A percentile compares a stretch with the other conserved stretches of the same genome.
These are phyloP conservation scores for Sclerotinia borealis DNA, from an alignment of 2,329 filamentous ascomycete species.

Conservation along the genomic window DNA sequence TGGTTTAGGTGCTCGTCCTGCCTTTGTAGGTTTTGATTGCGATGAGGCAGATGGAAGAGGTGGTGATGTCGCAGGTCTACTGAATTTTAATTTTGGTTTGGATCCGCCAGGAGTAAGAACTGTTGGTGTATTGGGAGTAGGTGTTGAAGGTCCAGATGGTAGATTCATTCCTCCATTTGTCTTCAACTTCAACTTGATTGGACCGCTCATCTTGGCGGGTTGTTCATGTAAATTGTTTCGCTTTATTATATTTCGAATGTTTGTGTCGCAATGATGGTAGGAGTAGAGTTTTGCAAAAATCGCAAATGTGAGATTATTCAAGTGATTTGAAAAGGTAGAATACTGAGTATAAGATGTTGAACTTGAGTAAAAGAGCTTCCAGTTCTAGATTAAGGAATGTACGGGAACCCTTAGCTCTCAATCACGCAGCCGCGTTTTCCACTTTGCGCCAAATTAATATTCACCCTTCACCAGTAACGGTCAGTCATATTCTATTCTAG, in stretches of 20 bases:
- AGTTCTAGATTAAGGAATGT: conserved; percentile 14
- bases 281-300: neutral
- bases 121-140: conserved; percentile 18
- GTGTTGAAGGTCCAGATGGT: conserved; percentile 7
- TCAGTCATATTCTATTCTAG: neutral
- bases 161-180: conserved; percentile 6
- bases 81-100: conserved; percentile 30
- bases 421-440: conserved; percentile 7
- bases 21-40: conserved; percentile 47
- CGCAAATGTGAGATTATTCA: neutral
- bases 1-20: conserved; percentile 53
- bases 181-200: conserved; percentile 18
- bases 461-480: neutral
- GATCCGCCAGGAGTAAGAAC: conserved; percentile 21
- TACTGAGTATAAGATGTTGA: neutral
- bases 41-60: conserved; percentile 17
- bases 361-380: neutral
- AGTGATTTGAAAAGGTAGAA: neutral
- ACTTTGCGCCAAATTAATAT: neutral
- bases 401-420: conserved; percentile 9
- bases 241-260: too few species aligned
- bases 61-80: conserved; percentile 22
- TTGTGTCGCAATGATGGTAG: neutral
- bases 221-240: neutral
- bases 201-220: conserved; percentile 23